Conservation (phyloP, 208 protist species). For the Acanthamoeba lenticulata region DNA sequence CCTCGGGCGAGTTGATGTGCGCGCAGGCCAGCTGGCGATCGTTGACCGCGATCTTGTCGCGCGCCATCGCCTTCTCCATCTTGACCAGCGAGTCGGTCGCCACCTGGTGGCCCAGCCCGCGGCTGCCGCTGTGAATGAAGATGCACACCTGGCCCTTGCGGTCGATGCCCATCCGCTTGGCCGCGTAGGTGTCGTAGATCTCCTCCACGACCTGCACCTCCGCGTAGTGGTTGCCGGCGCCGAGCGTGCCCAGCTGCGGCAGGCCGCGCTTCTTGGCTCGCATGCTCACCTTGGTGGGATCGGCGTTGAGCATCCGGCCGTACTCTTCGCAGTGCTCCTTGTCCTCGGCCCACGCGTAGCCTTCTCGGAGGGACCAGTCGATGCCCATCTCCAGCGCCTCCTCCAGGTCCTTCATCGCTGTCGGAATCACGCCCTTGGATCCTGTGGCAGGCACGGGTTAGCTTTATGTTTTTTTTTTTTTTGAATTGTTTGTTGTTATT, state of each 20-base stretch:
- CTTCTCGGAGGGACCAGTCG: slow-evolving; percentile 90
- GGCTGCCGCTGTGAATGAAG: slow-evolving; percentile 91
- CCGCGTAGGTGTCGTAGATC: slow-evolving; percentile 89
- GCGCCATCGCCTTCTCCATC: slow-evolving; percentile 88
- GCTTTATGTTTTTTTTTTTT: too few relatives aligned
- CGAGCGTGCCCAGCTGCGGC: slow-evolving; percentile 91
- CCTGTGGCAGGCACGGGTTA: not conserved
- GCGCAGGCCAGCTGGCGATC: slow-evolving; percentile 90
- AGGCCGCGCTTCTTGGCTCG: slow-evolving; percentile 90
- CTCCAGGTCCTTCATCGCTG: slow-evolving; percentile 80
- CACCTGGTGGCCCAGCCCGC: slow-evolving; percentile 93
- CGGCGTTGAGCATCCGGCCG: slow-evolving; percentile 86
- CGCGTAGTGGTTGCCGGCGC: slow-evolving; percentile 92
- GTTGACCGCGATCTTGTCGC: slow-evolving; percentile 87
- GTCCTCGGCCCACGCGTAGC: slow-evolving; percentile 91
- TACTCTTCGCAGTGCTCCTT: slow-evolving; percentile 91
- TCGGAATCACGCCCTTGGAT: slow-evolving; percentile 87
- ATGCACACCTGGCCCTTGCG: slow-evolving; percentile 83
- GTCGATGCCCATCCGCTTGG: slow-evolving; percentile 89
- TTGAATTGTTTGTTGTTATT: not conserved
- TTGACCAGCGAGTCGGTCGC: slow-evolving; percentile 85
- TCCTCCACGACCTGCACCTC: slow-evolving; percentile 89
- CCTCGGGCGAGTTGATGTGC: slow-evolving; percentile 85
- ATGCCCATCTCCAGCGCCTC: slow-evolving; percentile 88
- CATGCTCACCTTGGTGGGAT: slow-evolving; percentile 84